Evolutionary conservation across 2,329 filamentous ascomycete species (phyloP).

Genomic region (Gyromitra esculenta): DNA sequence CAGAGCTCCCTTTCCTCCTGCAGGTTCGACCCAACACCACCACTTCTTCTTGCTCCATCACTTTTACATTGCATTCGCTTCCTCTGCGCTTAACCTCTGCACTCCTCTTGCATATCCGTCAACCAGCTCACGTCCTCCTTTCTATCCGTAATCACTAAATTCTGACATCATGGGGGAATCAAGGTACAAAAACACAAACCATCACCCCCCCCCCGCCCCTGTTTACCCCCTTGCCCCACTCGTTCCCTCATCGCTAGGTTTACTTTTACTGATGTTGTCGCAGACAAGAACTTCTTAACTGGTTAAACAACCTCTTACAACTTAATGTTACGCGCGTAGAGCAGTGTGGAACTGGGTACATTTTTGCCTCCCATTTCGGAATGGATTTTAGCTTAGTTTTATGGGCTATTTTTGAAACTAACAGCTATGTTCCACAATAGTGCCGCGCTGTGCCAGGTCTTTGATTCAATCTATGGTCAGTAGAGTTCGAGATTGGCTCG

Average conservation of each 20-base stretch:
- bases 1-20: constrained; percentile 45
- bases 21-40: constrained; percentile 41
- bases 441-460: constrained; percentile 94
- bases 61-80: constrained; percentile 39
- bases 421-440: constrained; percentile 64
- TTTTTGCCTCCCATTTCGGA: constrained; percentile 20
- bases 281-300: constrained; percentile 95
- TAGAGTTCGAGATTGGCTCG: constrained; percentile 43
- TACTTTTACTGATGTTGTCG: constrained; percentile 53
- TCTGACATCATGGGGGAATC: constrained; percentile 70
- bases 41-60: constrained; percentile 40
- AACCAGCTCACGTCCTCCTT: constrained; percentile 23
- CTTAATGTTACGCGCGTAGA: constrained; percentile 99
- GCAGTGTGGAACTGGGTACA: constrained; percentile 96
- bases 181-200: constrained; percentile 63
- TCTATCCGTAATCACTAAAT: constrained; percentile 36
- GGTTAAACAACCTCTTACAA: constrained; percentile 97
- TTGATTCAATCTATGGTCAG: constrained; percentile 93
- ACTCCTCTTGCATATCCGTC: constrained; percentile 36
- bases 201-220: constrained; percentile 22
- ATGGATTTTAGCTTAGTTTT: constrained; percentile 30
- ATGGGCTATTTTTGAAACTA: constrained; percentile 31
- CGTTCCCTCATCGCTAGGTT: constrained; percentile 44
- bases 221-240: constrained; percentile 31
- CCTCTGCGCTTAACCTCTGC: constrained; percentile 43